Base-by-base conservation (phyloP, 331 rosid genomes). In the Erythrophleum ivorense region DNA sequence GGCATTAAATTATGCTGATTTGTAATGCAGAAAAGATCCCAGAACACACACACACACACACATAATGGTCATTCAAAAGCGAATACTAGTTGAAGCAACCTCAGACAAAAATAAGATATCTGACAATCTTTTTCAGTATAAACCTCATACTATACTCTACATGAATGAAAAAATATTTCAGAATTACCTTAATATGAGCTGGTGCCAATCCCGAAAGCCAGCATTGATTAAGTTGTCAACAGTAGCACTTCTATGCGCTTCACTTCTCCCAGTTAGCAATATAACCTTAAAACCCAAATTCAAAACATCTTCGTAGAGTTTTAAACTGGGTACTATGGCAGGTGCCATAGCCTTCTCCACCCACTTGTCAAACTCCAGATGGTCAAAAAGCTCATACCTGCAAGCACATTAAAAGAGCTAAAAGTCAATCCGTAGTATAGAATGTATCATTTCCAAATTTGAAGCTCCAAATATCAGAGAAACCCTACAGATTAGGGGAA, bases 231-330 rank as follows among this genome's bases (percentile, higher is more conserved):
- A 86, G 89, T 95, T 95, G 76, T 91, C 90, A 33, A 83, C 75
- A 3, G 98, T 95, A 73, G 71, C 77, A 81, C 64, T 71, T 82
- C 97, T 83, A 29, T 89, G 97, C 36, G 78, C 78, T 80, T 95
- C 99, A 5, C 82, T 80, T 66, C 97, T 85, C 31, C 98, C 98
- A 18, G 98, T 95, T 81, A 95, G 85, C 81, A 95, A 89, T 87
- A 95, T 81, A 49, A 95, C 84, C 91, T 92, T 93, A 82, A 87
- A 89, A 14, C 99, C 98, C 86, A 88, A 16, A 18, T 81, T 84
- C 85, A 90, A 33, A 77, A 95, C 81, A 83, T 91, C 91, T 80
- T 91, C 87, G 72, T 93, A 92, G 78, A 91, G 97, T 83, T 87
- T 88, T 74, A 95, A 93, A 86, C 97, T 89, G 81, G 94, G 83